Evolutionary conservation across 1,284 basidiomycete species (phyloP).

Genomic region (Boletellus sp.): DNA sequence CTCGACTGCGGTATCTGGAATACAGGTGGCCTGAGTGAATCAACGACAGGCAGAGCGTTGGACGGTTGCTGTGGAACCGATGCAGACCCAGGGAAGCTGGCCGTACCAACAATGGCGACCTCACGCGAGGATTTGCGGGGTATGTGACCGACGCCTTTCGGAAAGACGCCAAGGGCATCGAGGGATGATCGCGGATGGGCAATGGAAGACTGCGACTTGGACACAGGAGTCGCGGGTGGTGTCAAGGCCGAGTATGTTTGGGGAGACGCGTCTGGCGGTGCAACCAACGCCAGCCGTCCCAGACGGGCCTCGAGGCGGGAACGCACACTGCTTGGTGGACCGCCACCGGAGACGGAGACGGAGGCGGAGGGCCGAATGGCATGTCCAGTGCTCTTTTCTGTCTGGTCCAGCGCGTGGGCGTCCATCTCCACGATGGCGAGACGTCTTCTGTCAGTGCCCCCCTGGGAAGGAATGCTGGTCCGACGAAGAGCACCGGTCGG

Average conservation of each 20-base stretch:
- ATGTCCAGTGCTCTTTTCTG: conserved; percentile 28
- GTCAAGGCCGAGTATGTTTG: conserved; percentile 47
- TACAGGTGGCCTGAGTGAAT: conserved; percentile 40
- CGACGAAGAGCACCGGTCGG: conserved; percentile 32
- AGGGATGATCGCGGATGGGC: conserved; percentile 42
- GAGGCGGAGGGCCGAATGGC: conserved; percentile 23
- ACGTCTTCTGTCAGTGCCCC: conserved; percentile 59
- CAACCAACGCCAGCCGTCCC: conserved; percentile 58
- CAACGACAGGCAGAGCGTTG: conserved; percentile 12
- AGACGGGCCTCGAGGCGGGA: conserved; percentile 45
- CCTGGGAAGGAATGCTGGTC: conserved; percentile 52
- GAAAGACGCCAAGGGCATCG: conserved; percentile 32
- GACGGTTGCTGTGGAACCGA: conserved; percentile 28
- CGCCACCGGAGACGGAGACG: conserved; percentile 27
- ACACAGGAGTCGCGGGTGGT: conserved; percentile 46
- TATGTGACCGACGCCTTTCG: conserved; percentile 22
- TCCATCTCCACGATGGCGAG: conserved; percentile 64
- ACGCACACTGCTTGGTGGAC: conserved; percentile 32
- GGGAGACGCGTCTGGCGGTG: conserved; percentile 65
- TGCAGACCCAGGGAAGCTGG: conserved; percentile 24
- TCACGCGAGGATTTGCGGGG: conserved; percentile 47
- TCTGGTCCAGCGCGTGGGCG: conserved; percentile 20
- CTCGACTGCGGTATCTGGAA: conserved; percentile 53
- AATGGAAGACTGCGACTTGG: conserved; percentile 20
- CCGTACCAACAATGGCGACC: conserved; percentile 54